Percentiles rank a stretch among this genome's conserved stretches.
Evolutionary conservation across 1,284 basidiomycete species (phyloP).

Genomic region (Flammula alnicola): DNA sequence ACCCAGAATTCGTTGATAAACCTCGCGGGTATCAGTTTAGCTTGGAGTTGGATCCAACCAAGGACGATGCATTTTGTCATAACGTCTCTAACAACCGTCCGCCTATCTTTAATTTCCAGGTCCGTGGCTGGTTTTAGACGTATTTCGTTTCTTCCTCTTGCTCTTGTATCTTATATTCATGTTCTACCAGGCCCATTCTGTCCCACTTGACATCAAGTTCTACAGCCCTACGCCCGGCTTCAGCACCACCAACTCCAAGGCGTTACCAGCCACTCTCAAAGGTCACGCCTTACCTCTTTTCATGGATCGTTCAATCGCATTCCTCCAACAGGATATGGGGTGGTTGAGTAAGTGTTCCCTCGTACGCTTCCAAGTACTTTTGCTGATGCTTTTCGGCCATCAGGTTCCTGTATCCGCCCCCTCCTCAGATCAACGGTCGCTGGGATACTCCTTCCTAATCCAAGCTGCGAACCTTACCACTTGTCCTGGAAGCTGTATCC

Average conservation of each 20-base stretch:
- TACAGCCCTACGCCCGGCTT: conserved; percentile 24
- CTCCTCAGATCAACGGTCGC: conserved; percentile 2
- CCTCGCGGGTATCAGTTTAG: conserved; percentile 40
- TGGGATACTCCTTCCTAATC: conserved; percentile 38
- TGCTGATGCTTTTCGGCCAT: background rate
- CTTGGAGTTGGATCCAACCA: conserved; percentile 32
- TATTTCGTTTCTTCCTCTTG: background rate
- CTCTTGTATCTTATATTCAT: background rate
- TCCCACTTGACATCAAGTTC: conserved; percentile 48
- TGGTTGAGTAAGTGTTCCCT: conserved; percentile 37
- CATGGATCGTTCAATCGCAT: conserved; percentile 36
- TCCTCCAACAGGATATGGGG: conserved; percentile 47
- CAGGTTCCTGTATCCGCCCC: conserved; percentile 31
- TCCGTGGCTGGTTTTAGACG: conserved; percentile 13
- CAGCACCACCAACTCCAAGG: conserved; percentile 10
- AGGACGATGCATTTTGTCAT: conserved; percentile 38
- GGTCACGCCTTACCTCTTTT: conserved; percentile 41
- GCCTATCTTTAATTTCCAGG: conserved; percentile 42
- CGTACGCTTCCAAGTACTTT: background rate
- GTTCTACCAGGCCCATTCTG: conserved; percentile 42
- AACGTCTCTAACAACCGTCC: conserved; percentile 37
- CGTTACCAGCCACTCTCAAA: conserved; percentile 33
- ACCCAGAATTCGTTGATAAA: conserved; percentile 35
- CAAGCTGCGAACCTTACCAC: conserved; percentile 38
- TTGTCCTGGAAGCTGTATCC: conserved; percentile 42